These are phyloP conservation scores for Prorocentrum cordatum DNA, from an alignment of 169 alveolate species.

Conservation along the genomic window DNA sequence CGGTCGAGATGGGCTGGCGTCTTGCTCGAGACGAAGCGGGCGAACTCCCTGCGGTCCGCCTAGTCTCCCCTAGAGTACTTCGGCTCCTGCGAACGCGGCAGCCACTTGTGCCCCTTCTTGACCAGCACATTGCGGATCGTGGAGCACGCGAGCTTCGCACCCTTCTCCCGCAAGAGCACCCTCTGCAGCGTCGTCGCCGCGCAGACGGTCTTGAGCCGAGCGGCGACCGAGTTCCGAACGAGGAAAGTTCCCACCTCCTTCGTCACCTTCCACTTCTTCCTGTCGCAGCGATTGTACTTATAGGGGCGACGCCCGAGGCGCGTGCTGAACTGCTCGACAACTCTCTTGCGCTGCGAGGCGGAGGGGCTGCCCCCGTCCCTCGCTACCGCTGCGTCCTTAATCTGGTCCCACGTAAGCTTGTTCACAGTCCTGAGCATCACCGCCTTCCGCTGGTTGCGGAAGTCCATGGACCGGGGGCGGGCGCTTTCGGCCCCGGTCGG, in stretches of 20 bases:
- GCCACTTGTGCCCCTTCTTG: constrained; percentile 3
- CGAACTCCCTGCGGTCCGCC: not conserved
- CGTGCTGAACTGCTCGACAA: not conserved
- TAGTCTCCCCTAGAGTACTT: not conserved
- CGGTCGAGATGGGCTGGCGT: not conserved
- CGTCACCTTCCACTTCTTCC: not conserved
- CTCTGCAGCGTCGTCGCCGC: not conserved
- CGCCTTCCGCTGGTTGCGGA: not conserved
- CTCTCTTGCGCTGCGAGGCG: not conserved
- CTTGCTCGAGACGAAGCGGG: not conserved
- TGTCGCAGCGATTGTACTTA: not conserved
- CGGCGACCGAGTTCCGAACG: not conserved
- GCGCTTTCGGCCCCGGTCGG: no score
- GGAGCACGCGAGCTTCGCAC: not conserved
- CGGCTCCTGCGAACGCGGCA: constrained; percentile 1
- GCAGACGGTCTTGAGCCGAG: not conserved
- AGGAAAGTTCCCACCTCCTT: no score
- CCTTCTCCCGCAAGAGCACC: not conserved
- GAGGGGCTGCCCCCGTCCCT: not conserved
- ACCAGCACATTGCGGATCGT: not conserved
- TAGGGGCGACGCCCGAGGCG: not conserved
- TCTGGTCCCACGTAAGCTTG: not conserved
- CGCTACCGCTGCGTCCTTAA: not conserved
- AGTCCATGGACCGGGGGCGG: not conserved
- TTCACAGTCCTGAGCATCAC: not conserved